These are phyloP conservation scores for Circinella umbellata DNA, from an alignment of 371 early-diverging fungal species.

Conservation along the genomic window DNA sequence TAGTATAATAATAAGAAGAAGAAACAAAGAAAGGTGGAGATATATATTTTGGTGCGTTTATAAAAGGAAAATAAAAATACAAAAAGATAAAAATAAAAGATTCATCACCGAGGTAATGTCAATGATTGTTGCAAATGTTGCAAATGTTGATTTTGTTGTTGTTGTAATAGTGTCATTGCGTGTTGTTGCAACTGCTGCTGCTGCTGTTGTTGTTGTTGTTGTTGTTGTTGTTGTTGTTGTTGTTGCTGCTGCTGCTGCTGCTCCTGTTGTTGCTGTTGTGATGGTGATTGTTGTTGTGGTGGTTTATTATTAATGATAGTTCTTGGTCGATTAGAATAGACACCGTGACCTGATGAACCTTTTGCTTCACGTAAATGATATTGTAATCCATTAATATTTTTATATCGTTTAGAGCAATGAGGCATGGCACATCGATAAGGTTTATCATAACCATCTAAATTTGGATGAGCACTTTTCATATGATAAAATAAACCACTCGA, in stretches of 20 bases:
- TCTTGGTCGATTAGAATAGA: constrained; percentile 1
- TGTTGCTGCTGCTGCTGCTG: neutral
- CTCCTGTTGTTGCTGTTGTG: neutral
- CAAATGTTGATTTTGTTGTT: neutral
- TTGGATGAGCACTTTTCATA: constrained; percentile 67
- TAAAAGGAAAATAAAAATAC: too few species aligned
- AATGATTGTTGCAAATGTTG: too few species aligned
- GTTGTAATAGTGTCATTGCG: neutral
- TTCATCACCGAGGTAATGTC: too few species aligned
- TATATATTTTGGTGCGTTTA: too few species aligned
- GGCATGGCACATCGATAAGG: constrained; percentile 86
- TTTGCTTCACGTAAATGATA: constrained; percentile 90
- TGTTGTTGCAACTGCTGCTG: neutral
- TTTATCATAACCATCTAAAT: constrained; percentile 46
- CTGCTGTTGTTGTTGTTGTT: neutral
- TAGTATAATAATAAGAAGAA: too few species aligned
- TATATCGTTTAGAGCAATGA: constrained; percentile 90
- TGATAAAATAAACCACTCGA: constrained; percentile 70
- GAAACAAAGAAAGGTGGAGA: too few species aligned
- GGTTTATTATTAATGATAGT: neutral
- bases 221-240: neutral
- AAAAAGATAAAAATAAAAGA: too few species aligned
- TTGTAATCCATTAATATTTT: constrained; percentile 96
- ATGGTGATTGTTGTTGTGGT: neutral
- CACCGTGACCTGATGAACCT: constrained; percentile 57